Conservation (phyloP, 2,329 filamentous ascomycete genomes). For the Chaetomiaceae sp. region DNA sequence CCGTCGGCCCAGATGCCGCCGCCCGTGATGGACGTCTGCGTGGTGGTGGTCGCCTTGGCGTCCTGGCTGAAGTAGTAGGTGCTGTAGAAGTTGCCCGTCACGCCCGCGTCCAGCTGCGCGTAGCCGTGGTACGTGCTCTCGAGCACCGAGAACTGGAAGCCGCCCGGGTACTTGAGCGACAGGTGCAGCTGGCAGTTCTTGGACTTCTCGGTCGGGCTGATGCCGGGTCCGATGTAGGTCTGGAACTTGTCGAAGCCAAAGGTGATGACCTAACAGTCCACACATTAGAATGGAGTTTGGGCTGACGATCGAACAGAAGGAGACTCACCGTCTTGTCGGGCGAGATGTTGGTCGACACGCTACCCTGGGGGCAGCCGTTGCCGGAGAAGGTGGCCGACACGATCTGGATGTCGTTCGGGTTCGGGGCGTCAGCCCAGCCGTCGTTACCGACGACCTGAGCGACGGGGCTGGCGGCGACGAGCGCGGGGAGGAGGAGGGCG, state of each 20-base stretch:
- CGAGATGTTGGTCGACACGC: slow-evolving; percentile 40
- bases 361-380: slow-evolving; percentile 42
- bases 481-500: slow-evolving; percentile 34
- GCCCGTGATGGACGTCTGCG: slow-evolving; percentile 40
- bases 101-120: slow-evolving; percentile 41
- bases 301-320: not conserved
- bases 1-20: slow-evolving; percentile 40
- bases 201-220: slow-evolving; percentile 33
- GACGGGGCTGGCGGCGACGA: slow-evolving; percentile 36
- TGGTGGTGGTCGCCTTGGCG: slow-evolving; percentile 41
- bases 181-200: slow-evolving; percentile 48
- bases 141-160: slow-evolving; percentile 44
- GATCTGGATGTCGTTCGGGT: slow-evolving; percentile 40
- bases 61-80: slow-evolving; percentile 47
- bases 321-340: slow-evolving; percentile 38
- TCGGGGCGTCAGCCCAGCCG: slow-evolving; percentile 34
- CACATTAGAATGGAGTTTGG: slow-evolving; percentile 3
- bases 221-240: slow-evolving; percentile 44
- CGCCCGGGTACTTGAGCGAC: slow-evolving; percentile 42
- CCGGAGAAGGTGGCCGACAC: slow-evolving; percentile 38
- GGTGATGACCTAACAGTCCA: slow-evolving; percentile 36
- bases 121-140: slow-evolving; percentile 48
- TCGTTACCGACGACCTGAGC: slow-evolving; percentile 25
- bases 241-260: slow-evolving; percentile 46
- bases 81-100: slow-evolving; percentile 43